Base-by-base conservation (phyloP, 2,329 filamentous ascomycete species). In the Endoconidiophora laricicola region DNA sequence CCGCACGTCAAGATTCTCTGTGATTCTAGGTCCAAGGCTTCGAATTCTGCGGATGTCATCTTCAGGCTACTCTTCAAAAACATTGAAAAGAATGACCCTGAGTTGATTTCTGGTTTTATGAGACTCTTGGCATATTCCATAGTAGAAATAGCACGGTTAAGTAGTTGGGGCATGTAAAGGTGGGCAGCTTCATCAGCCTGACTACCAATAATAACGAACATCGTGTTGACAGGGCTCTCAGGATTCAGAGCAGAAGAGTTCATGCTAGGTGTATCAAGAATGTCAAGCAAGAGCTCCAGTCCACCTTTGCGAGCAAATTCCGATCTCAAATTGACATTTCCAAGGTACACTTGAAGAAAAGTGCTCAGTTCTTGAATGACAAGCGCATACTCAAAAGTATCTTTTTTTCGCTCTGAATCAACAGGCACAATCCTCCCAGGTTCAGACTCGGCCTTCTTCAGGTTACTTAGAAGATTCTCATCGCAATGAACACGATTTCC, bases 141-240 rank as follows among this genome's bases (percentile, higher is more conserved):
- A 3, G 83, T 77, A 45, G 69, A 66, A 57, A 90, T 80, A 12
- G 83, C 76, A 44, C 88, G 80, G 55, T 77, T 77, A 52, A 95
- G 68, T 24, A 98, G 66, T 3, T 86, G 85, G 0, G 90, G 88
- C 6, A 98, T 69, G 2, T 87, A 81, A 18, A 93, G 70, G 57
- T 90, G 78, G 1, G 88, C 80, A 53, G 84, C 86, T 23, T 79
- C 75, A 57, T 96, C 90, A 5, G 88, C 77, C 55, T 95, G 41
- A n/a, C 41, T 37, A 18, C 47, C 52, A 44, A 53, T 44, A 23
- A 49, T 26, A 9, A 43, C 24, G 29, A 50, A 53, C 12, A 53
- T 40, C 14, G 44, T 46, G 39, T 53, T 53, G 20, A 53, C 24
- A 4, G 52, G 52, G 26, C 48, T 53, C 23, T 53, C 52, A 6